phyloP scores from a whole-genome alignment of 345 rosid genomes.

The Excoecaria agallocha region DNA sequence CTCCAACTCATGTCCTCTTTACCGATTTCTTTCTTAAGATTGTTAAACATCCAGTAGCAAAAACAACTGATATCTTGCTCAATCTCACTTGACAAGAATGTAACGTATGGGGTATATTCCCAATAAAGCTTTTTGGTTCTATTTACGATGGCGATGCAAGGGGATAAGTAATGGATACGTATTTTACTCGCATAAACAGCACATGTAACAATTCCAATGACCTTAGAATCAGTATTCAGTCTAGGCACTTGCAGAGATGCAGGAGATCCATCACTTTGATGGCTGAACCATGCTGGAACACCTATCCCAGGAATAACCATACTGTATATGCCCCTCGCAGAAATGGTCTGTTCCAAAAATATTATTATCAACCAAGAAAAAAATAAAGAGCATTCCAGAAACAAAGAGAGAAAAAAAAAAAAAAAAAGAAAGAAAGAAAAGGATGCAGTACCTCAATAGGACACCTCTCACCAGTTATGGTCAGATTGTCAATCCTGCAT shows the following conservation, averaged over 20 bases:
- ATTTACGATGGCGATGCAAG: neutral
- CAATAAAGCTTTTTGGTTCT: slow-evolving; percentile 7
- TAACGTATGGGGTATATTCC: slow-evolving; percentile 11
- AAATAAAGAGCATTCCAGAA: neutral
- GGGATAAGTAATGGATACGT: too few species aligned
- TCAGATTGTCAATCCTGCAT: slow-evolving; percentile 4
- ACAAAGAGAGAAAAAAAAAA: neutral
- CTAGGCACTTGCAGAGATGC: neutral
- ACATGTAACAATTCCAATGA: slow-evolving; percentile 3
- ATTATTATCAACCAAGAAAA: neutral
- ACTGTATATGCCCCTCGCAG: slow-evolving; percentile 7
- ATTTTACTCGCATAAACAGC: neutral
- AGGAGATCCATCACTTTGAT: neutral
- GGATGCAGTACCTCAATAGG: slow-evolving; percentile 11
- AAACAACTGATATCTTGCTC: slow-evolving; percentile 15
- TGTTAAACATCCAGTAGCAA: slow-evolving; percentile 13
- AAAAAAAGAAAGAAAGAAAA: too few species aligned
- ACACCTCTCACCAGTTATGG: neutral
- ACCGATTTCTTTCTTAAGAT: neutral
- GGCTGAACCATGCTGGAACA: slow-evolving; percentile 10
- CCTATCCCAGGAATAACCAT: slow-evolving; percentile 1
- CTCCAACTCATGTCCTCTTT: neutral
- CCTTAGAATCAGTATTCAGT: neutral
- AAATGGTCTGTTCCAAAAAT: neutral
- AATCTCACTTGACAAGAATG: neutral